Base-by-base conservation (phyloP, 331 rosid species). In the Malus hybrid region DNA sequence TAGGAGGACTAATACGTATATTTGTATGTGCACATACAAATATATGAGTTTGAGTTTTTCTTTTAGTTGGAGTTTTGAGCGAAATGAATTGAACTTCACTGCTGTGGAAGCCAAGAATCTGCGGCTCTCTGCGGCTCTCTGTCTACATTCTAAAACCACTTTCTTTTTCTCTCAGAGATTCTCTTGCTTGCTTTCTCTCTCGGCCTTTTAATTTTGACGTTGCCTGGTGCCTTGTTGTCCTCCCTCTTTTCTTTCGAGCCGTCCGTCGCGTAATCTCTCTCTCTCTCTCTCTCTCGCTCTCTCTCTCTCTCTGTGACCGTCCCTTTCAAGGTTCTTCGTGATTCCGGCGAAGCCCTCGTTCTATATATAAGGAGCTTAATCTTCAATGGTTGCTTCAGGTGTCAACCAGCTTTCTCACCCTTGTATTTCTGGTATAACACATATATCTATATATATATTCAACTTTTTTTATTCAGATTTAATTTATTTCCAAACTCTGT, bases 71-170 rank as follows among this genome's bases (percentile, higher is more conserved):
- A 11, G 65, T 22, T 22, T 59, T 59, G 29, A 20, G 15, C 3
- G 69, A 32, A 64, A 64, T 32, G 56, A 36, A 60, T 24, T 22
- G 7, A 28, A 36, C 82, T 89, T 83, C 90, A 83, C 85, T 83
- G 92, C 94, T 74, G 86, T 89, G 86, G 88, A 94, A 92, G 97
- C 92, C 87, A 90, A 90, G 99, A 92, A 92, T 93, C 88, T 87
- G 80, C 68, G 57, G 65, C 60, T 78, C 73, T 39, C 54, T 60
- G 5, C 36, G n/a, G 9, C 24, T 7, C 39, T 62, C 24, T 29
- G 15, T 32, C 46, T 18, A 64, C 69, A 64, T 64, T 64, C 80
- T 77, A 72, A 73, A 77, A 33, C 73, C 83, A 64, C 87, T 83
- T 81, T 84, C 83, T 79, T 79, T 86, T 76, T 36, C 83, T 82